Percentiles rank a stretch among this genome's conserved stretches.
phyloP scores from a whole-genome alignment of 495 filamentous ascomycete genomes.

The Talaromyces borbonicus region DNA sequence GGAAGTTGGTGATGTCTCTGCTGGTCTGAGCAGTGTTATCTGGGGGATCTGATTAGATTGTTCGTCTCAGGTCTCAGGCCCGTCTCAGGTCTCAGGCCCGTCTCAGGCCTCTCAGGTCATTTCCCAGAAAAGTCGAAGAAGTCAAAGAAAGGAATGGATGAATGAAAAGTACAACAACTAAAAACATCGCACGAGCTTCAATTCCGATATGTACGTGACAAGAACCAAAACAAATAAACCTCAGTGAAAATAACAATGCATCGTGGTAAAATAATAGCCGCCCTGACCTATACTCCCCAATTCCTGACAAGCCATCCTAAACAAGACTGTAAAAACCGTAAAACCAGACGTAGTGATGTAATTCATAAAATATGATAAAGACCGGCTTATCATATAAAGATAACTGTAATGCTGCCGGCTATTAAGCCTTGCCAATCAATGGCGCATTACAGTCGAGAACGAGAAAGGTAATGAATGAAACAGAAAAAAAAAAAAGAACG shows the following conservation, averaged over 20 bases:
- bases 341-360: neutral
- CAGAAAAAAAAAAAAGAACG: neutral
- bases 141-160: too few relatives aligned
- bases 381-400: slow-evolving; percentile 1
- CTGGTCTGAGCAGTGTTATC: slow-evolving; percentile 46
- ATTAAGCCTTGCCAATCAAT: too few relatives aligned
- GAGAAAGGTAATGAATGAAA: neutral
- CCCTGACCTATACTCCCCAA: neutral
- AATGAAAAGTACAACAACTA: too few relatives aligned
- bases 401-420: too few relatives aligned
- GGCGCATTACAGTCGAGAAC: too few relatives aligned
- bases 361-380: slow-evolving; percentile 1
- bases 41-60: slow-evolving; percentile 30
- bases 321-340: neutral
- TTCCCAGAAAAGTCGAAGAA: too few relatives aligned
- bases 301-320: neutral
- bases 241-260: too few relatives aligned
- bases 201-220: neutral
- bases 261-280: neutral
- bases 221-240: neutral
- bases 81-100: too few relatives aligned
- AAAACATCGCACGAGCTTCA: too few relatives aligned
- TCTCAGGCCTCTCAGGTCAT: too few relatives aligned
- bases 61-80: neutral
- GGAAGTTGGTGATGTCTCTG: slow-evolving; percentile 21